Evolutionary conservation across 1,284 basidiomycete genomes (phyloP).

Genomic region (Polyporus tsugae): DNA sequence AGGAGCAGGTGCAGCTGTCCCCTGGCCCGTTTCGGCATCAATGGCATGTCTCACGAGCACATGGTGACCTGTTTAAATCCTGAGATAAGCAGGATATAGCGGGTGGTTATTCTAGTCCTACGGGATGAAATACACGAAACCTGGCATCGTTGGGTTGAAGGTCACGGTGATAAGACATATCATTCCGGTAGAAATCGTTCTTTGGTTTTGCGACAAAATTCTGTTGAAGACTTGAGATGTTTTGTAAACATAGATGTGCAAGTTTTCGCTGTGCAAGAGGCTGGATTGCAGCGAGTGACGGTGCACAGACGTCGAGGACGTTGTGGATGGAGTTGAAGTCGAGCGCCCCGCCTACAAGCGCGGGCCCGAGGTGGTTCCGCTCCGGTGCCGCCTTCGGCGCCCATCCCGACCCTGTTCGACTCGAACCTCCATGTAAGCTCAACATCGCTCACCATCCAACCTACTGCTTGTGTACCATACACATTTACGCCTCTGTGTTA

Average conservation of each 20-base stretch:
- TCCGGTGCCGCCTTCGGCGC: slow-evolving; percentile 13
- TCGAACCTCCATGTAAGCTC: slow-evolving; percentile 20
- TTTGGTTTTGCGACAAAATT: too few species aligned
- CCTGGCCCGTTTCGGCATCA: background rate
- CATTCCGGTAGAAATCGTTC: background rate
- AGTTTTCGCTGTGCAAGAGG: background rate
- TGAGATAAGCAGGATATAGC: background rate
- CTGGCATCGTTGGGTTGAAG: background rate
- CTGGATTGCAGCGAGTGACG: too few species aligned
- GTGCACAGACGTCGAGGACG: background rate
- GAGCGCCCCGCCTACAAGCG: slow-evolving; percentile 5
- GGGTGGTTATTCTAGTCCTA: background rate
- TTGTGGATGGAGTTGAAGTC: background rate
- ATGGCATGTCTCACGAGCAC: background rate
- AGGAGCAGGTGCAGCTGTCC: background rate
- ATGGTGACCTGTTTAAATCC: background rate
- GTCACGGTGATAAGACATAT: background rate
- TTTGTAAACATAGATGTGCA: too few species aligned
- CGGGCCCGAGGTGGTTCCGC: background rate
- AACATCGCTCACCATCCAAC: slow-evolving; percentile 11
- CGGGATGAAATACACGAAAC: too few species aligned
- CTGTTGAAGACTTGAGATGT: too few species aligned
- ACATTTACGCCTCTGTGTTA: background rate
- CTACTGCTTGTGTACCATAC: background rate
- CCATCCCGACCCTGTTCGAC: slow-evolving; percentile 17